A percentile compares a stretch with the other conserved stretches of the same genome.
phyloP scores from a whole-genome alignment of 2,329 filamentous ascomycete species.

The Pseudonectria buxi region DNA sequence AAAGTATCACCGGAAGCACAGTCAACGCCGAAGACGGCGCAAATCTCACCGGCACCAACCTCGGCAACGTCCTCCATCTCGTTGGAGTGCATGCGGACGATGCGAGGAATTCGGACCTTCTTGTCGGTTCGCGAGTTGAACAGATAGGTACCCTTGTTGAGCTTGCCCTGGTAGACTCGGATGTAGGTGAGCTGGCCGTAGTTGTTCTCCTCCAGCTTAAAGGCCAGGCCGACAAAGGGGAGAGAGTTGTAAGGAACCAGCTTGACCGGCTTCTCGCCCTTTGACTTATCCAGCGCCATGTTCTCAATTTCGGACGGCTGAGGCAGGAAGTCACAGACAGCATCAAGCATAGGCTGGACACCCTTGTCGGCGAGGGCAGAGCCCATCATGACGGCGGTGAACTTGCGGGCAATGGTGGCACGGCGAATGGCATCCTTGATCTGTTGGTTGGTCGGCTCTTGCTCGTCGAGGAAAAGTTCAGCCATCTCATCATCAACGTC shows the following conservation, averaged over 20 bases:
- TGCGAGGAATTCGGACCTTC: conserved; percentile 93
- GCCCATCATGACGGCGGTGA: conserved; percentile 93
- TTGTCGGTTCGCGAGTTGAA: conserved; percentile 93
- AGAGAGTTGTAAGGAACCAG: conserved; percentile 89
- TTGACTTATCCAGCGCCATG: conserved; percentile 75
- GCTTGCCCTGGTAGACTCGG: conserved; percentile 89
- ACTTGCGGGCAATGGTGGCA: conserved; percentile 81
- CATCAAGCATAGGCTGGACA: conserved; percentile 94
- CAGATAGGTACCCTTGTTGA: conserved; percentile 82
- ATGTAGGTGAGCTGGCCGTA: conserved; percentile 98
- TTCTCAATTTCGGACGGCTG: conserved; percentile 88
- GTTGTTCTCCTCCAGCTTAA: conserved; percentile 98
- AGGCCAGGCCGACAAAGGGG: conserved; percentile 91
- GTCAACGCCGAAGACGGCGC: conserved; percentile 95
- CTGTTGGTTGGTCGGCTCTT: conserved; percentile 69
- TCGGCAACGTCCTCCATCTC: conserved; percentile 97
- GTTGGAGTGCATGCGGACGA: conserved; percentile 98
- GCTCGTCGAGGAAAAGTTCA: conserved; percentile 86
- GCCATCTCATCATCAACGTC: conserved; percentile 98
- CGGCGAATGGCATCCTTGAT: conserved; percentile 89
- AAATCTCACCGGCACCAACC: conserved; percentile 94
- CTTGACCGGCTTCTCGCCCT: conserved; percentile 72
- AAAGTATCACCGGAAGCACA: conserved; percentile 98
- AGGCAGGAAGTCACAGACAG: conserved; percentile 90
- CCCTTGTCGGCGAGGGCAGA: conserved; percentile 91